A percentile compares a stretch with the other conserved stretches of the same genome.
phyloP scores from a whole-genome alignment of 352 stramenopile genomes.

The Phytophthora pisi region DNA sequence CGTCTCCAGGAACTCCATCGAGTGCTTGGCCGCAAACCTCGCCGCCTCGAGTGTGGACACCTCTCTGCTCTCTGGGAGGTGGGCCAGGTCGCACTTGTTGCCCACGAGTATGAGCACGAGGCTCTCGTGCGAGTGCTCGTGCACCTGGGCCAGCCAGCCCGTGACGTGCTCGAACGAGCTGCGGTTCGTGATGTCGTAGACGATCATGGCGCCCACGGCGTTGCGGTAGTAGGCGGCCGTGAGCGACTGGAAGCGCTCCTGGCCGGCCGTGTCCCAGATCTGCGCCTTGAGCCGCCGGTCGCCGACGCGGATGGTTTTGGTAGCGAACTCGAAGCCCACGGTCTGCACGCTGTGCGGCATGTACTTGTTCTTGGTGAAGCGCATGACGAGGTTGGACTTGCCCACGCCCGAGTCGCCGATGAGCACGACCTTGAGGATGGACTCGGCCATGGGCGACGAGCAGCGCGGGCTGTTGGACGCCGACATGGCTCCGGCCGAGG shows the following conservation, averaged over 20 bases:
- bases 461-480: conserved; percentile 58
- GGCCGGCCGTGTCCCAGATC: conserved; percentile 90
- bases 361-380: conserved; percentile 92
- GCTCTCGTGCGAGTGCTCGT: conserved; percentile 84
- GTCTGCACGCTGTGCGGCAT: conserved; percentile 78
- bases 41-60: conserved; percentile 88
- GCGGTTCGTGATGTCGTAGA: conserved; percentile 93
- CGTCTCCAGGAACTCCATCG: conserved; percentile 89
- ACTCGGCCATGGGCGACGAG: conserved; percentile 46
- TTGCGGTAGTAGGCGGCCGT: conserved; percentile 93
- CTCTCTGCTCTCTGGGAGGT: conserved; percentile 74
- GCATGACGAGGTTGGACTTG: conserved; percentile 89
- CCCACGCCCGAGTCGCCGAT: conserved; percentile 89
- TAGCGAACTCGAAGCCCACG: conserved; percentile 89
- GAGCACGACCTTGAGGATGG: conserved; percentile 88
- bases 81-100: conserved; percentile 89
- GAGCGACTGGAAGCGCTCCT: conserved; percentile 92
- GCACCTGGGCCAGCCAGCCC: conserved; percentile 80
- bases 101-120: conserved; percentile 85
- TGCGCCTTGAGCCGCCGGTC: conserved; percentile 87
- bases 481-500: conserved; percentile 34
- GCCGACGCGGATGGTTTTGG: conserved; percentile 86
- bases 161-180: conserved; percentile 83
- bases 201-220: conserved; percentile 90
- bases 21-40: conserved; percentile 78